Conservation (phyloP, 257 asterid species). For the Plantago ovata region DNA sequence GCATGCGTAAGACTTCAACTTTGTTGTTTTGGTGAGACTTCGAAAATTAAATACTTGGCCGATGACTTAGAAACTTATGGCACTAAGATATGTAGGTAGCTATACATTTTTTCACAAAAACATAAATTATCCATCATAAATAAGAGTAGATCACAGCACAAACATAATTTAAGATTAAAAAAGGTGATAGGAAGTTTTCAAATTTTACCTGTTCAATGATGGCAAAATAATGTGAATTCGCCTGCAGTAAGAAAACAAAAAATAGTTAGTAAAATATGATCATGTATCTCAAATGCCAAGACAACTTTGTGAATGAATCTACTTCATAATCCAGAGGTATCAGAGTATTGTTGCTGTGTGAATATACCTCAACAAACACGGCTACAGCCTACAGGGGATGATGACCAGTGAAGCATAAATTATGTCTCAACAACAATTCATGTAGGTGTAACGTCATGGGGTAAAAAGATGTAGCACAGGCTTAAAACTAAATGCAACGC, state of each 20-base stretch:
- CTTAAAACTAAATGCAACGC: not conserved
- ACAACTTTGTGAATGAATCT: not conserved
- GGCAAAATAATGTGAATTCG: conserved; percentile 95
- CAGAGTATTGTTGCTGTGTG: not conserved
- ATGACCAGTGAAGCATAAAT: conserved; percentile 6
- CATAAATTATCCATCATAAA: not conserved
- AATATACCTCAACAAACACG: not conserved
- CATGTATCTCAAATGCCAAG: conserved; percentile 7
- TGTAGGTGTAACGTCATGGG: not conserved
- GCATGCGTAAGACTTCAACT: not conserved
- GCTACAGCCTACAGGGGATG: conserved; percentile 1
- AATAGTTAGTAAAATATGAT: not conserved
- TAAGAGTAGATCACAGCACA: not conserved
- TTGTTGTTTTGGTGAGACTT: too few relatives aligned
- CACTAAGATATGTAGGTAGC: too few relatives aligned
- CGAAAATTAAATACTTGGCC: too few relatives aligned
- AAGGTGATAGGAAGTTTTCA: conserved; percentile 14
- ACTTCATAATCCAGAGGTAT: not conserved
- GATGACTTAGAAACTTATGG: too few relatives aligned
- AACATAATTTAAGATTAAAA: conserved; percentile 10
- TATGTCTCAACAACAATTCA: not conserved
- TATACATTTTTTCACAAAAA: not conserved
- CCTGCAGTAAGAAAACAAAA: conserved; percentile 54
- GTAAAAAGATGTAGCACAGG: conserved; percentile 1
- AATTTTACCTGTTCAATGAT: conserved; percentile 88